These are phyloP conservation scores for Stenogyne calaminthoides DNA, from an alignment of 305 asterid species.

Conservation along the genomic window DNA sequence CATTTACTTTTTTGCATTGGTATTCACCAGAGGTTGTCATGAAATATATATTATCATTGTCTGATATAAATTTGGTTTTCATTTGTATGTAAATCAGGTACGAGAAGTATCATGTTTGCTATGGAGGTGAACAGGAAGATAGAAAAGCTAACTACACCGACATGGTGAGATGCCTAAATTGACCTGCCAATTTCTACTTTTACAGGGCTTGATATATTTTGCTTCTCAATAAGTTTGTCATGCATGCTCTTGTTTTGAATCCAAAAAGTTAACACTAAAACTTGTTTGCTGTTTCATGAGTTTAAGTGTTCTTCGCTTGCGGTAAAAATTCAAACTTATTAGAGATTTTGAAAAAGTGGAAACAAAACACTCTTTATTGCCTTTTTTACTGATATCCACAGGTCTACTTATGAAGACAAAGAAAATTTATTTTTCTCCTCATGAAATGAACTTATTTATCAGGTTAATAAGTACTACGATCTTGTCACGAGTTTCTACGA, in stretches of 20 bases:
- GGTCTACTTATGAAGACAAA: neutral
- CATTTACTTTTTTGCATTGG: neutral
- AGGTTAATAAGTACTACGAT: slow-evolving; percentile 97
- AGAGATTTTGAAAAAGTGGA: neutral
- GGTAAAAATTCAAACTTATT: neutral
- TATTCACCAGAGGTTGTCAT: neutral
- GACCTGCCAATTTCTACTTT: slow-evolving; percentile 12
- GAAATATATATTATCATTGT: slow-evolving; percentile 10
- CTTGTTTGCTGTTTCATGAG: slow-evolving; percentile 2
- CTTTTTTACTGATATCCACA: neutral
- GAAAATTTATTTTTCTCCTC: neutral
- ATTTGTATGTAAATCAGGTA: slow-evolving; percentile 54
- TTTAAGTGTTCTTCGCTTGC: neutral
- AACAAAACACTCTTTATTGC: slow-evolving; percentile 3
- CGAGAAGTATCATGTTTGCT: slow-evolving; percentile 91
- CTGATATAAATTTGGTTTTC: slow-evolving; percentile 13
- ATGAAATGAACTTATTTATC: slow-evolving; percentile 19
- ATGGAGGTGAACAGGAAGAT: slow-evolving; percentile 90
- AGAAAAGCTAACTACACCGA: slow-evolving; percentile 89
- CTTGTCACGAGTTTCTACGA: slow-evolving; percentile 98
- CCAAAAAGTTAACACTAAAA: neutral
- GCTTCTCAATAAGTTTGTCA: neutral
- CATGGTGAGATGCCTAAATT: slow-evolving; percentile 60
- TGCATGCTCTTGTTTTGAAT: neutral
- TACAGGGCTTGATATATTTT: neutral